Evolutionary conservation across 2,329 filamentous ascomycete genomes (phyloP).

Genomic region (Colletotrichum acutatum): DNA sequence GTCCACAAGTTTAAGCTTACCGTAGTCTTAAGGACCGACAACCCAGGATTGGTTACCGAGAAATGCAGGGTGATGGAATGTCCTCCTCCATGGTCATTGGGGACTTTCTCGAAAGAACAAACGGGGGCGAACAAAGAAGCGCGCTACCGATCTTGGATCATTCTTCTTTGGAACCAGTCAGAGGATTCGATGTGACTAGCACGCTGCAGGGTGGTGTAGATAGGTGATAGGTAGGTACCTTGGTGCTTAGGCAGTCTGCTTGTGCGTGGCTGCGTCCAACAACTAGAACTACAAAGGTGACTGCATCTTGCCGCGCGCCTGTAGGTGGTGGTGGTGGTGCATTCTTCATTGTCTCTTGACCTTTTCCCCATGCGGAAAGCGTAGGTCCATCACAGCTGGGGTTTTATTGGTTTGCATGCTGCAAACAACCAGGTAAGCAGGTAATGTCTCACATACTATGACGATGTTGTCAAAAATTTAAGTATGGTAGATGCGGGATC

Average conservation of each 20-base stretch:
- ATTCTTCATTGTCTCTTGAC: neutral
- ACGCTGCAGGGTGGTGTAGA: neutral
- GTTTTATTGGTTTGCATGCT: neutral
- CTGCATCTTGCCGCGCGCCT: constrained; percentile 30
- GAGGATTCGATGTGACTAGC: neutral
- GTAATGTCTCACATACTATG: neutral
- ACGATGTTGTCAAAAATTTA: too few relatives aligned
- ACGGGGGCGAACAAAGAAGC: neutral
- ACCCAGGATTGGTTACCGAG: constrained; percentile 25
- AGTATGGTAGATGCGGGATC: too few relatives aligned
- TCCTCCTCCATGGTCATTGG: neutral
- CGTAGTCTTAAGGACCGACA: too few relatives aligned
- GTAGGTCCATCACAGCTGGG: neutral
- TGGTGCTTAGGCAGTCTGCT: too few relatives aligned
- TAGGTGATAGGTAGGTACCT: too few relatives aligned
- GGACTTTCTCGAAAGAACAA: neutral
- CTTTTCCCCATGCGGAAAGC: neutral
- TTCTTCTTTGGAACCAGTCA: neutral
- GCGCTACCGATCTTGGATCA: neutral
- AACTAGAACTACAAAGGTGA: neutral
- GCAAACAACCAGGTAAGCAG: neutral
- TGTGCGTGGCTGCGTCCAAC: neutral
- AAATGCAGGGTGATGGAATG: constrained; percentile 22
- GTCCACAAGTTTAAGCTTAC: neutral
- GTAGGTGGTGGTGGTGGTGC: neutral